These are phyloP conservation scores for Ogataea glucozyma DNA, from an alignment of 805 yeast genomes.

Conservation along the genomic window DNA sequence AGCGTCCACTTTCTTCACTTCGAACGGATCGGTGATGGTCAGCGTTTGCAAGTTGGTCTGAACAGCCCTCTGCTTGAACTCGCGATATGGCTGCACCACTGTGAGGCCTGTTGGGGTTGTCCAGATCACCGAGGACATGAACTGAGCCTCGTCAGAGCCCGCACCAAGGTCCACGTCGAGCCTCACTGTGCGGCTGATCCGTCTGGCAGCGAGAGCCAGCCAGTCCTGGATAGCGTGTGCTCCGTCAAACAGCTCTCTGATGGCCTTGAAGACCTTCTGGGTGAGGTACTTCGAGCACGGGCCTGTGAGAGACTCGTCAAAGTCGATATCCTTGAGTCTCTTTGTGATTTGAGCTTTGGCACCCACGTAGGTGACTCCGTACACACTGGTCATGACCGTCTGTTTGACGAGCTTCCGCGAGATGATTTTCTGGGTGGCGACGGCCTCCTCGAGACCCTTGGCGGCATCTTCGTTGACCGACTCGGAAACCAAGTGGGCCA, in stretches of 20 bases:
- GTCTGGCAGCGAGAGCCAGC: slow-evolving; percentile 83
- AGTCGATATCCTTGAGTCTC: slow-evolving; percentile 62
- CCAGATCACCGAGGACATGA: slow-evolving; percentile 92
- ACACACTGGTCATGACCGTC: slow-evolving; percentile 97
- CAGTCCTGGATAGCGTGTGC: slow-evolving; percentile 97
- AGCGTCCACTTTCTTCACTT: slow-evolving; percentile 76
- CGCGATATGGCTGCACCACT: slow-evolving; percentile 94
- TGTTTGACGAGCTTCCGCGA: slow-evolving; percentile 91
- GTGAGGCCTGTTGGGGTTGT: slow-evolving; percentile 95
- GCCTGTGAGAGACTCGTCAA: slow-evolving; percentile 41
- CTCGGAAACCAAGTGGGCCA: slow-evolving; percentile 61
- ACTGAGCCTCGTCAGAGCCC: slow-evolving; percentile 47
- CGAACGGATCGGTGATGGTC: slow-evolving; percentile 85
- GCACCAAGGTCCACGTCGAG: slow-evolving; percentile 58
- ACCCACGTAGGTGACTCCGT: slow-evolving; percentile 94
- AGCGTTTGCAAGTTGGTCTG: slow-evolving; percentile 86
- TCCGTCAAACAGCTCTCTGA: slow-evolving; percentile 82
- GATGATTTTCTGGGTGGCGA: slow-evolving; percentile 58
- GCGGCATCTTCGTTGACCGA: slow-evolving; percentile 55
- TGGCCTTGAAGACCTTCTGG: slow-evolving; percentile 73
- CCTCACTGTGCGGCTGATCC: slow-evolving; percentile 76
- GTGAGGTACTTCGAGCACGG: slow-evolving; percentile 64
- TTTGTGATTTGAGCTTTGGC: slow-evolving; percentile 87
- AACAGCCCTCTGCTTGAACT: slow-evolving; percentile 61
- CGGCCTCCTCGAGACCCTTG: slow-evolving; percentile 55